Conservation (phyloP, 2,329 filamentous ascomycete species). For the Aspergillus sp. region DNA sequence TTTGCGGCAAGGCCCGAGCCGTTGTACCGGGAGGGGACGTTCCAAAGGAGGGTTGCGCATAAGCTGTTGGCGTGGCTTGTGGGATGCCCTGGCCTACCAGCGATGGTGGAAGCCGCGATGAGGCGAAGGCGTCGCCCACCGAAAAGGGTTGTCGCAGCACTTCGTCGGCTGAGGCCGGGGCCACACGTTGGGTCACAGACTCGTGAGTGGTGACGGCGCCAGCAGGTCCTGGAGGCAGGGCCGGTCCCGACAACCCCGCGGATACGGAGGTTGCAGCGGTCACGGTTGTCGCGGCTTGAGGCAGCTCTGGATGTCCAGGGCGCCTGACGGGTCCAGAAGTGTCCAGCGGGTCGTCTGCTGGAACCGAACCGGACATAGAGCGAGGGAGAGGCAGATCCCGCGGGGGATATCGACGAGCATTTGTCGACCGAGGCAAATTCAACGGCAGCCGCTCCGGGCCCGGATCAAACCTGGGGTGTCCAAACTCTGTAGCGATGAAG, state of each 20-base stretch:
- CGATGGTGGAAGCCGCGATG: conserved; percentile 21
- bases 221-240: conserved; percentile 20
- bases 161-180: conserved; percentile 18
- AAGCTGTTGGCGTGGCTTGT: conserved; percentile 26
- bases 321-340: conserved; percentile 38
- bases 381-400: conserved; percentile 43
- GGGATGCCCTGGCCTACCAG: conserved; percentile 23
- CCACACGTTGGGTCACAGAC: conserved; percentile 19
- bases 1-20: conserved; percentile 35
- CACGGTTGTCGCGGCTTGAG: conserved; percentile 24
- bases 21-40: conserved; percentile 23
- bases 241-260: conserved; percentile 12
- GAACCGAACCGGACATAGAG: conserved; percentile 49
- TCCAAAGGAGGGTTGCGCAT: conserved; percentile 29
- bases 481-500: conserved; percentile 40
- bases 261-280: conserved; percentile 13
- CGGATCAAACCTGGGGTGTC: conserved; percentile 37
- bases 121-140: conserved; percentile 23
- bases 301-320: conserved; percentile 33
- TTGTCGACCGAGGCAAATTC: conserved; percentile 37
- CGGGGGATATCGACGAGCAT: conserved; percentile 42
- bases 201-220: conserved; percentile 17
- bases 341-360: conserved; percentile 40
- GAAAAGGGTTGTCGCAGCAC: conserved; percentile 20
- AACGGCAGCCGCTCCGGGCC: conserved; percentile 38